Conservation (phyloP, 2,329 filamentous ascomycete genomes). For the Cordyceps sp. region DNA sequence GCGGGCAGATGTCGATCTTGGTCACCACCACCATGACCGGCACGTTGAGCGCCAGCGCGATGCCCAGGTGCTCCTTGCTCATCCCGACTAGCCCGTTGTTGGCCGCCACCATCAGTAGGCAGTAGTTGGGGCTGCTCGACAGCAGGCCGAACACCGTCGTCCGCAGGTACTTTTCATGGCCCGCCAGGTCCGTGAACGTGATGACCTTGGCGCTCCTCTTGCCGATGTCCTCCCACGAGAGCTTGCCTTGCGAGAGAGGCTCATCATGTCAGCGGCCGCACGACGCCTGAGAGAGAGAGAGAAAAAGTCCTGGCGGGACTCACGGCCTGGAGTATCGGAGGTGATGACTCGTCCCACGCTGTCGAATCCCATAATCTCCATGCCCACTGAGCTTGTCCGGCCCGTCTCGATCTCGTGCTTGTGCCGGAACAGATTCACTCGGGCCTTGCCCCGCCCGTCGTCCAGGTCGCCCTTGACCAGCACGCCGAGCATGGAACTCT, state of each 20-base stretch:
- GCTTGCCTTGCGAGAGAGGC: constrained; percentile 25
- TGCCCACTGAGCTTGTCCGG: constrained; percentile 86
- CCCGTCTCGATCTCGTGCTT: constrained; percentile 97
- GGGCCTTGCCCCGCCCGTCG: constrained; percentile 82
- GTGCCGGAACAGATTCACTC: constrained; percentile 90
- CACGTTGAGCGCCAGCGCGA: constrained; percentile 85
- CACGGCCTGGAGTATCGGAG: constrained; percentile 68
- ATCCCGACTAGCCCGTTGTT: constrained; percentile 96
- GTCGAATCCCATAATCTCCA: constrained; percentile 98
- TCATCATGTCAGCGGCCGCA: no score
- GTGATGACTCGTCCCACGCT: constrained; percentile 67
- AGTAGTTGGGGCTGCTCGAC: constrained; percentile 93
- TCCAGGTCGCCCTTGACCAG: constrained; percentile 91
- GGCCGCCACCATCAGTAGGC: constrained; percentile 91
- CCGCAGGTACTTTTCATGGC: constrained; percentile 85
- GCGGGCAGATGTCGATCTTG: constrained; percentile 96
- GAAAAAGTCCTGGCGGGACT: constrained; percentile 17
- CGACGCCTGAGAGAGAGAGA: background rate
- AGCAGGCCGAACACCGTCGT: constrained; percentile 94
- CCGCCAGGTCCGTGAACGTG: constrained; percentile 86
- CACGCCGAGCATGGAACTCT: constrained; percentile 90
- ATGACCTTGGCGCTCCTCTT: constrained; percentile 92
- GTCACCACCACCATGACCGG: constrained; percentile 96
- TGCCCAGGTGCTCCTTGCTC: constrained; percentile 95
- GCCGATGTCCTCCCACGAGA: constrained; percentile 97